phyloP scores from a whole-genome alignment of 345 rosid species.

The Raphanus raphanistrum region DNA sequence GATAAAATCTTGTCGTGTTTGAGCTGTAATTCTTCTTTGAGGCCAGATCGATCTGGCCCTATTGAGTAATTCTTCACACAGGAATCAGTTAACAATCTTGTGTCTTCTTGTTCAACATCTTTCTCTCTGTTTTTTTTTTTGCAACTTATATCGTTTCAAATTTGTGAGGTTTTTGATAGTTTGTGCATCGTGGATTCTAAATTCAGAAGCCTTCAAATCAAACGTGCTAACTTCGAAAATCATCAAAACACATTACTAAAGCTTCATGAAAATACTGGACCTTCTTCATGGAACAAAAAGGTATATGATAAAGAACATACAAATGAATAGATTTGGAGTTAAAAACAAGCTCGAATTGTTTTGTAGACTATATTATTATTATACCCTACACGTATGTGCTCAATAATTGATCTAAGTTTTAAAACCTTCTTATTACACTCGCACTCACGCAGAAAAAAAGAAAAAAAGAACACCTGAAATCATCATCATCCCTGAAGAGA shows the following conservation, averaged over 20 bases:
- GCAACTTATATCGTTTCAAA: no score
- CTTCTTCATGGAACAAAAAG: neutral
- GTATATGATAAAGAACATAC: slow-evolving; percentile 3
- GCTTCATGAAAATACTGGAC: neutral
- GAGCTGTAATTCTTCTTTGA: neutral
- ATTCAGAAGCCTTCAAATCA: neutral
- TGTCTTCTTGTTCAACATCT: no score
- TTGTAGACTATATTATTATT: neutral
- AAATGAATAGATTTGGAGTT: neutral
- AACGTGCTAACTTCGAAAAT: neutral
- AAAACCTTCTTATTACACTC: slow-evolving; percentile 4
- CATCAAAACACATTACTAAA: neutral
- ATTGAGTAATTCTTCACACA: no score
- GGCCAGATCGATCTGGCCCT: neutral
- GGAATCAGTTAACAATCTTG: no score
- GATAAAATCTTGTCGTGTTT: neutral
- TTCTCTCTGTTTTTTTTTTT: no score
- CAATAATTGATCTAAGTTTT: neutral
- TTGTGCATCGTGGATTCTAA: no score
- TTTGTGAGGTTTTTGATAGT: no score
- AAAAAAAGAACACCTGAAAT: neutral
- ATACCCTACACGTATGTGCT: slow-evolving; percentile 4
- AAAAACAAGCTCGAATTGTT: neutral
- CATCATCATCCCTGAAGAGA: slow-evolving; percentile 6
- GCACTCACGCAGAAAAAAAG: neutral